A percentile compares a stretch with the other conserved stretches of the same genome.
phyloP scores from a whole-genome alignment of 2,329 filamentous ascomycete species.

The Ophiostoma pallidulum region DNA sequence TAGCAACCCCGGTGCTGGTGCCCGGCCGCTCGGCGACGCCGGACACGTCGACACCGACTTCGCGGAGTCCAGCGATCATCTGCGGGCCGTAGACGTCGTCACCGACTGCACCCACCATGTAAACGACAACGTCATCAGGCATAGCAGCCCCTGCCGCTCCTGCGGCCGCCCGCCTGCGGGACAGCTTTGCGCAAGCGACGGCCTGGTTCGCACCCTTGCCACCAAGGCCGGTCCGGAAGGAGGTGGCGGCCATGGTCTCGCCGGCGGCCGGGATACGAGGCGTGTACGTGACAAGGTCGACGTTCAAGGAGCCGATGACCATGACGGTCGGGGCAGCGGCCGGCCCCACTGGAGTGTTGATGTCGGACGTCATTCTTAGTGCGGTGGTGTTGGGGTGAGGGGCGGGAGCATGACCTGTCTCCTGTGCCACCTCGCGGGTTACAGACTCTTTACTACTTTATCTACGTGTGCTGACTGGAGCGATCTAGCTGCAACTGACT shows the following conservation, averaged over 20 bases:
- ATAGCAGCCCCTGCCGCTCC: slow-evolving; percentile 11
- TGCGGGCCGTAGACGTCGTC: slow-evolving; percentile 54
- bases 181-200: slow-evolving; percentile 75
- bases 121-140: slow-evolving; percentile 37
- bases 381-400: too few species aligned
- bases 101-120: slow-evolving; percentile 68
- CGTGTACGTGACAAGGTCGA: slow-evolving; percentile 82
- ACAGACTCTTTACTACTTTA: too few species aligned
- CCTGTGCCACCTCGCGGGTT: too few species aligned
- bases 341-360: too few species aligned
- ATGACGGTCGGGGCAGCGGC: too few species aligned
- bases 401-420: too few species aligned
- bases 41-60: slow-evolving; percentile 51
- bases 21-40: slow-evolving; percentile 36
- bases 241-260: slow-evolving; percentile 74
- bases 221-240: slow-evolving; percentile 71
- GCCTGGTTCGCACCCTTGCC: slow-evolving; percentile 96
- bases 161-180: slow-evolving; percentile 40
- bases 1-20: slow-evolving; percentile 57
- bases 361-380: too few species aligned
- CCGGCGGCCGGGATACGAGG: slow-evolving; percentile 72
- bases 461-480: too few species aligned
- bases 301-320: slow-evolving; percentile 86
- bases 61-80: slow-evolving; percentile 45
- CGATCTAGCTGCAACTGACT: too few species aligned